These are phyloP conservation scores for Gentiana dahurica DNA, from an alignment of 257 asterid species.

Conservation along the genomic window DNA sequence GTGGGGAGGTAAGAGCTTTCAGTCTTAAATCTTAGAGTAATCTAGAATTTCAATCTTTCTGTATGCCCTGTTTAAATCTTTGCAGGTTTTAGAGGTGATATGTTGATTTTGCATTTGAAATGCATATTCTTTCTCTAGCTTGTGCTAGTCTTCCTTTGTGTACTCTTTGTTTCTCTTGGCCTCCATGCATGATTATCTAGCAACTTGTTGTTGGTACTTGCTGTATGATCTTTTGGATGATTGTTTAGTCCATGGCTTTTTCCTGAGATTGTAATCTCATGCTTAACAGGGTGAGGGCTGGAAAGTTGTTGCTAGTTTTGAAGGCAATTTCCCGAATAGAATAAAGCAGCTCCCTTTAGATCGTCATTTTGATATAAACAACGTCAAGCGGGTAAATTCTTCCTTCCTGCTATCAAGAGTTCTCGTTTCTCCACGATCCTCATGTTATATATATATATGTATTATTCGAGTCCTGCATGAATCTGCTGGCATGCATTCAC, in stretches of 20 bases:
- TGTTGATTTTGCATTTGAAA: too few species aligned
- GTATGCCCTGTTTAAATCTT: too few species aligned
- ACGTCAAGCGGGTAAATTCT: slow-evolving; percentile 71
- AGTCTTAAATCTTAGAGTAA: background rate
- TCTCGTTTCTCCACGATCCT: background rate
- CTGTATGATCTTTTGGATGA: too few species aligned
- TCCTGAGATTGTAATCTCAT: slow-evolving; percentile 7
- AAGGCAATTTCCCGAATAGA: slow-evolving; percentile 92
- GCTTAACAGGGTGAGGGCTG: slow-evolving; percentile 82
- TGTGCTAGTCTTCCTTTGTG: too few species aligned
- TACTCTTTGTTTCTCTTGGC: too few species aligned
- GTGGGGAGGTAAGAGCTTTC: slow-evolving; percentile 62
- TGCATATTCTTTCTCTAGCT: too few species aligned
- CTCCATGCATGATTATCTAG: too few species aligned
- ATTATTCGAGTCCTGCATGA: too few species aligned
- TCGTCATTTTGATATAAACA: slow-evolving; percentile 85
- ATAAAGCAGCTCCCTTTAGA: slow-evolving; percentile 94
- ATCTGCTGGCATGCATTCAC: too few species aligned
- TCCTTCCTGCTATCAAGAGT: background rate
- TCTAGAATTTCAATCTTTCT: too few species aligned
- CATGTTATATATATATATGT: background rate
- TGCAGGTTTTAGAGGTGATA: too few species aligned
- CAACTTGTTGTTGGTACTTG: too few species aligned
- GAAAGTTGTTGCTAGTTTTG: slow-evolving; percentile 97
- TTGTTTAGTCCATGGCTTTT: background rate